Conservation (phyloP, 768 basidiomycete genomes). For the Mycena venus region DNA sequence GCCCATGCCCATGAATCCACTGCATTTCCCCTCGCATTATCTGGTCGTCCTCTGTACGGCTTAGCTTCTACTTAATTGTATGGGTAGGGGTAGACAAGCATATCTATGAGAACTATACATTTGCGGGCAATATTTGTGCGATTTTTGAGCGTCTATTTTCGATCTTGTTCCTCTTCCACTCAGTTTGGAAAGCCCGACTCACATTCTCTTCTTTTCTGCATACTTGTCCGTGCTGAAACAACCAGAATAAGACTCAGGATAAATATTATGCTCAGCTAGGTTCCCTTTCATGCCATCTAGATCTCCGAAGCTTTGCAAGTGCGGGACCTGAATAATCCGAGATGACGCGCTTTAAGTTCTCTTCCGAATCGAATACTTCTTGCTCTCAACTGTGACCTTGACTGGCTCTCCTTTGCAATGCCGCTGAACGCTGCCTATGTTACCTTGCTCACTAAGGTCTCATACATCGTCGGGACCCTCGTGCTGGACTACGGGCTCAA, state of each 20-base stretch:
- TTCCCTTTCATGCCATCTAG: too few species aligned
- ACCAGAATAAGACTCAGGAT: too few species aligned
- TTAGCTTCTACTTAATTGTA: conserved; percentile 17
- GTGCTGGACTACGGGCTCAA: conserved; percentile 71
- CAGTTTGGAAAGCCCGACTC: background rate
- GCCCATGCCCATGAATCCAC: conserved; percentile 24
- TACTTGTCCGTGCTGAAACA: background rate
- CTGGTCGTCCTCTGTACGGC: conserved; percentile 3
- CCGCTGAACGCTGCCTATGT: conserved; percentile 70
- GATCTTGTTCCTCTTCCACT: background rate
- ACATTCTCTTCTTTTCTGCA: background rate
- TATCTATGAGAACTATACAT: conserved; percentile 18
- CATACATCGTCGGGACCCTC: conserved; percentile 75
- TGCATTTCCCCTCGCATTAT: conserved; percentile 15
- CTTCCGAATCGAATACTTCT: too few species aligned
- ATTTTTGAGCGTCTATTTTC: background rate
- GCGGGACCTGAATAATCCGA: too few species aligned
- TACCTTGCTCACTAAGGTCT: conserved; percentile 82
- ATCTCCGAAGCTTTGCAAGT: too few species aligned
- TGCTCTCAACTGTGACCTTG: background rate
- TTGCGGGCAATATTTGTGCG: background rate
- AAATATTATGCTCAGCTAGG: too few species aligned
- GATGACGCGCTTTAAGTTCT: background rate
- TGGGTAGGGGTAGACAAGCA: conserved; percentile 13
- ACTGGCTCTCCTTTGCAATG: conserved; percentile 43